These are phyloP conservation scores for Trichaptum fuscoviolaceum DNA, from an alignment of 768 basidiomycete species.

Conservation along the genomic window DNA sequence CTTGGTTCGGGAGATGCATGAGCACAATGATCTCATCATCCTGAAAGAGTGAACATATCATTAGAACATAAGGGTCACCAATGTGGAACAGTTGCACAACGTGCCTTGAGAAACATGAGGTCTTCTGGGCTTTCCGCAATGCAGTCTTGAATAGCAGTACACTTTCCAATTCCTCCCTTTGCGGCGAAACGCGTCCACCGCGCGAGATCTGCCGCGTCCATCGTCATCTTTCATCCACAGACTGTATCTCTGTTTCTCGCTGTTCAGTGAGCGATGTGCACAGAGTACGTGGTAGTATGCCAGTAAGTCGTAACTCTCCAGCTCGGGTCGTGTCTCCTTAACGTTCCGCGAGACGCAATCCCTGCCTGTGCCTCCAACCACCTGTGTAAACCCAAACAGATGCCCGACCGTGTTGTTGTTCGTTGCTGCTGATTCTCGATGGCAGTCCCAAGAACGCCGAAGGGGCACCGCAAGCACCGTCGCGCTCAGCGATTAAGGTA, in stretches of 20 bases:
- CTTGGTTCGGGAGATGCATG: conserved; percentile 55
- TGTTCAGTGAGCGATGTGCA: neutral
- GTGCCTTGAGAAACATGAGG: conserved; percentile 82
- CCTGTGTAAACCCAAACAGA: neutral
- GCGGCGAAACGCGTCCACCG: conserved; percentile 82
- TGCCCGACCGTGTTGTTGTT: neutral
- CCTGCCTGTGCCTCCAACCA: neutral
- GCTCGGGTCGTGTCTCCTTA: neutral
- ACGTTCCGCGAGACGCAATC: neutral
- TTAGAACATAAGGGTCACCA: neutral
- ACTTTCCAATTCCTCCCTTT: conserved; percentile 82
- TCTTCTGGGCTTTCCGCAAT: conserved; percentile 69
- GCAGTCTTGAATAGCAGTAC: conserved; percentile 68
- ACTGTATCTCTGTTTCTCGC: neutral
- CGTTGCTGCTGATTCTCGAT: neutral
- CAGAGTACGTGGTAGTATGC: neutral
- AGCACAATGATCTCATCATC: conserved; percentile 77
- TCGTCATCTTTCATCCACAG: conserved; percentile 18
- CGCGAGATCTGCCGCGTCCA: conserved; percentile 70
- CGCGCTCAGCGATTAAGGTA: neutral
- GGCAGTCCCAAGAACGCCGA: neutral
- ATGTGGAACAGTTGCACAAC: conserved; percentile 17
- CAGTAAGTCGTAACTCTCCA: neutral
- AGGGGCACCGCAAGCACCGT: neutral
- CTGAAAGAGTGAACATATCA: conserved; percentile 30